phyloP scores from a whole-genome alignment of 1,139 yeast genomes.

The Starmera stellimalicola region DNA sequence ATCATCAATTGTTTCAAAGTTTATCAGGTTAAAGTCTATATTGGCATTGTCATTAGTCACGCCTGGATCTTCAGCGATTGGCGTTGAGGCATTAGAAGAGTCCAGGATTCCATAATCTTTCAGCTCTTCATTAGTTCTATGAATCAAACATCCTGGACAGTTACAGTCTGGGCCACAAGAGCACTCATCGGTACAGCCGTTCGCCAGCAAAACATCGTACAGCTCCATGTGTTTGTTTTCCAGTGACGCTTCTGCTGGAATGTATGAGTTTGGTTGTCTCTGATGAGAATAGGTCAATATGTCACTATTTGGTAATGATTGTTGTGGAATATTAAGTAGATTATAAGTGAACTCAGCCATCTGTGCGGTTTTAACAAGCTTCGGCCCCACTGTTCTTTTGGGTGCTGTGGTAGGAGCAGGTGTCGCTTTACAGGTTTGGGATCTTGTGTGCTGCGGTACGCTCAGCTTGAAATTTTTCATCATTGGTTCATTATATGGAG shows the following conservation, averaged over 20 bases:
- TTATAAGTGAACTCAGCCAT: slow-evolving; percentile 1
- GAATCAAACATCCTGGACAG: slow-evolving; percentile 18
- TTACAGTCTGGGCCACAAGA: slow-evolving; percentile 16
- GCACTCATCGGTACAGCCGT: slow-evolving; percentile 18
- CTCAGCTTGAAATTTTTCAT: slow-evolving; percentile 11
- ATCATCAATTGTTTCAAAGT: slow-evolving; percentile 16
- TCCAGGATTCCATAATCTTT: slow-evolving; percentile 14
- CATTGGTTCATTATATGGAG: slow-evolving; percentile 13
- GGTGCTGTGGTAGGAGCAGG: not conserved
- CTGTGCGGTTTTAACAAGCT: not conserved
- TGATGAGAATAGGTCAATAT: not conserved
- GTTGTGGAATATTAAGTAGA: not conserved
- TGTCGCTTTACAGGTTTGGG: not conserved
- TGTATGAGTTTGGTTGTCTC: not conserved
- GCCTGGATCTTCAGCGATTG: slow-evolving; percentile 5
- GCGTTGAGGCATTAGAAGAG: slow-evolving; percentile 8
- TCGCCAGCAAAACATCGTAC: slow-evolving; percentile 11
- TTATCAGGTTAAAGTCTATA: slow-evolving; percentile 8
- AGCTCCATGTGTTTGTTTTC: not conserved
- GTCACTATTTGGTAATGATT: not conserved
- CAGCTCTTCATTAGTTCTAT: slow-evolving; percentile 17
- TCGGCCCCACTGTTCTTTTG: not conserved
- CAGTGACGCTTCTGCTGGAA: not conserved
- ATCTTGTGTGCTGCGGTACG: not conserved
- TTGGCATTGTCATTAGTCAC: not conserved